A percentile compares a stretch with the other conserved stretches of the same genome.
phyloP scores from a whole-genome alignment of 306 rosid species.

The Malus fusca region DNA sequence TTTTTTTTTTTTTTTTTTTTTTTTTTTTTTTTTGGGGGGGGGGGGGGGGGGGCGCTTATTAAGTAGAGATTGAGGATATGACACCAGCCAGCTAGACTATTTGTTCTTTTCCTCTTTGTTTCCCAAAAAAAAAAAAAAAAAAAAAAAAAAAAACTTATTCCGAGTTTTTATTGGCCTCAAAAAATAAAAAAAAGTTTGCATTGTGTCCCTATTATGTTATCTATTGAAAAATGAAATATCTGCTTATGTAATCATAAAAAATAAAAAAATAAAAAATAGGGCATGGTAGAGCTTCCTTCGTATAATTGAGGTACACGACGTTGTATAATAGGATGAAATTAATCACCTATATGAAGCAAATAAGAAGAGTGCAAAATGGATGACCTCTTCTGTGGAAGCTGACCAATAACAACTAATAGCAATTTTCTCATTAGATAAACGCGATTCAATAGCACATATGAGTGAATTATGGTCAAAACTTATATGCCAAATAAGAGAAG shows the following conservation, averaged over 20 bases:
- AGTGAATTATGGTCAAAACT: background rate
- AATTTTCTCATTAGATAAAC: background rate
- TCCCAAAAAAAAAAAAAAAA: too few relatives aligned
- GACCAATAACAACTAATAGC: background rate
- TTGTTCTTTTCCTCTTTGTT: background rate
- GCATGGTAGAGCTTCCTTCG: background rate
- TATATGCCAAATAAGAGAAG: background rate
- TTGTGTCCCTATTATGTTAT: background rate
- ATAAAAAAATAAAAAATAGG: background rate
- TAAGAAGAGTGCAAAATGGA: too few relatives aligned
- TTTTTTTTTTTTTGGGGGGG: too few relatives aligned
- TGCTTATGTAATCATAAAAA: background rate
- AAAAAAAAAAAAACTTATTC: background rate
- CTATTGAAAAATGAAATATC: background rate
- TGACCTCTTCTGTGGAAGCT: background rate
- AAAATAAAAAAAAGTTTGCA: background rate
- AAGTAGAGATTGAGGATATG: background rate
- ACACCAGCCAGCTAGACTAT: background rate
- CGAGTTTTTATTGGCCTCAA: background rate
- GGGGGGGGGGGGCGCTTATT: too few relatives aligned
- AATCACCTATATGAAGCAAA: background rate
- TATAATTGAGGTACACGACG: background rate
- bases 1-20: too few relatives aligned
- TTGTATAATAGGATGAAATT: background rate
- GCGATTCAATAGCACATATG: background rate